These are phyloP conservation scores for Pseudogymnoascus sp. DNA, from an alignment of 2,329 filamentous ascomycete genomes.

Conservation along the genomic window DNA sequence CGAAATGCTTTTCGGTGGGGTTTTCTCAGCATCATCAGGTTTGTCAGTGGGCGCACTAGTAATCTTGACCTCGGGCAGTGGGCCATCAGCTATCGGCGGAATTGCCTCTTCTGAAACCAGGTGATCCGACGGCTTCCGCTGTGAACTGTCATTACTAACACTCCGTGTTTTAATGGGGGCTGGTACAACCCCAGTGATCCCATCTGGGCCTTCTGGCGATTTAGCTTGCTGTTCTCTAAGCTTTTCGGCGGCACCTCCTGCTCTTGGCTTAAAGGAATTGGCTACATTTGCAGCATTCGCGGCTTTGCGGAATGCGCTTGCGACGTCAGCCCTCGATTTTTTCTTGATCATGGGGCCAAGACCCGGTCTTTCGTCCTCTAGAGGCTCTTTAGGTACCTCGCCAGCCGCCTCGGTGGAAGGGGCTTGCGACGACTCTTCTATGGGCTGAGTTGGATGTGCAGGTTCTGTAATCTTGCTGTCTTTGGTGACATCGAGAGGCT, in stretches of 20 bases:
- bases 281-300: slow-evolving; percentile 55
- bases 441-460: too few species aligned
- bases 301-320: slow-evolving; percentile 70
- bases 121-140: slow-evolving; percentile 25
- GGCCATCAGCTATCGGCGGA: slow-evolving; percentile 25
- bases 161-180: slow-evolving; percentile 51
- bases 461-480: neutral
- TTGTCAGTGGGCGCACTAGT: slow-evolving; percentile 38
- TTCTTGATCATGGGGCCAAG: slow-evolving; percentile 79
- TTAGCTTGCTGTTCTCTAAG: slow-evolving; percentile 49
- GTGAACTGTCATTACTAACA: slow-evolving; percentile 32
- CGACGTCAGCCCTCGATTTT: slow-evolving; percentile 62
- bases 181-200: slow-evolving; percentile 80
- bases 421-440: neutral
- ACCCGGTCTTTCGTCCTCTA: neutral
- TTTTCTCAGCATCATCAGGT: neutral
- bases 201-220: slow-evolving; percentile 65
- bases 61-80: slow-evolving; percentile 50
- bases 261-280: slow-evolving; percentile 71
- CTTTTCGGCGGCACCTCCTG: slow-evolving; percentile 76
- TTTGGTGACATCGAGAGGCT: slow-evolving; percentile 5
- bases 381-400: neutral
- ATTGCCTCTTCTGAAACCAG: slow-evolving; percentile 17
- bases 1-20: slow-evolving; percentile 33
- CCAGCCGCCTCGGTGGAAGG: neutral